Base-by-base conservation (phyloP, 768 basidiomycete genomes). In the Suillus alpinus region DNA sequence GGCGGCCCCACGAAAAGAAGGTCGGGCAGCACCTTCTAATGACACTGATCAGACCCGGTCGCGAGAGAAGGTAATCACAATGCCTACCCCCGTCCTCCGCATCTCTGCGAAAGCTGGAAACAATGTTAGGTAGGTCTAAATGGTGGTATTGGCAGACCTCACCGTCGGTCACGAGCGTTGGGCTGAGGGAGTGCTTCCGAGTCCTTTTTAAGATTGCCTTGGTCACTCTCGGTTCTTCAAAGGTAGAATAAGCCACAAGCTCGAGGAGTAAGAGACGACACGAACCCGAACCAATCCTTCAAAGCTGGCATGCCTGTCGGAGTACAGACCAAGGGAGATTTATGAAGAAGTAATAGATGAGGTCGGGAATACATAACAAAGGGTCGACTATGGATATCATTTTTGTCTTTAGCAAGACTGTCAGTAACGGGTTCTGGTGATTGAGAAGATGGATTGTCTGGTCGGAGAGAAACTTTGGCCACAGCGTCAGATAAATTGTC, bases 201-300 rank as follows among this genome's bases (percentile, higher is more conserved):
- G 59, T 93, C 91, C 71, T 88, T 91, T 63, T 78, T 80, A 39
- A 82, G 72, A 65, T 77, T 66, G 36, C 41, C 37, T 62, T 69
- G 70, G 59, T 73, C 72, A 14, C 37, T 86, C 79, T 90, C 86
- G 40, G 76, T 75, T 36, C 82, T 83, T 62, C 23, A 56, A 64
- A 59, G 56, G 23, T 13, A 58, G 44, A 55, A 75, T 79, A 64
- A 64, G 62, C 56, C 39, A 65, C 63, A 46, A 51, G 61, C 36
- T 67, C 60, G 62, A 60, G 62, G 60, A 63, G 56, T 40, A 56
- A 34, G 58, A 41, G 57, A 52, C 26, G 61, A 57, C 41, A 78
- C 85, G 61, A 71, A 94, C 92, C 92, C 92, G 75, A 94, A 94
- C 92, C 92, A 94, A 50, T 88, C 85, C 76, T 87, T 92, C 56